phyloP scores from a whole-genome alignment of 2,329 filamentous ascomycete species.

The Colletotrichum sp. region DNA sequence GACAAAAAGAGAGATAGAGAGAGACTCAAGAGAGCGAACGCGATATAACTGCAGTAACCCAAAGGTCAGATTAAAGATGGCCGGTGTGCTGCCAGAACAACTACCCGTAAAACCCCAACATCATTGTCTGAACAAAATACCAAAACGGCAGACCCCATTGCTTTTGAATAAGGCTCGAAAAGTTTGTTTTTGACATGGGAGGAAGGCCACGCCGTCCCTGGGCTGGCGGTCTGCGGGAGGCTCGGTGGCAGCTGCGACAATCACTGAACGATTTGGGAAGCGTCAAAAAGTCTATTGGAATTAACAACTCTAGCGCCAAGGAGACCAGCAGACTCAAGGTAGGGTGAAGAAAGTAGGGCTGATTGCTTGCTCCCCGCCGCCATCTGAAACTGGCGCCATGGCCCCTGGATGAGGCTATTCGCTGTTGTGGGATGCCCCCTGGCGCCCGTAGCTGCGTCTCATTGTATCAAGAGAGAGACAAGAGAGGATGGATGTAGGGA shows the following conservation, averaged over 20 bases:
- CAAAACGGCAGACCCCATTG: background rate
- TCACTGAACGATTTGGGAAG: background rate
- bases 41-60: background rate
- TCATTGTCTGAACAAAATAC: no score
- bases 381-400: conserved; percentile 9
- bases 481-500: background rate
- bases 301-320: background rate
- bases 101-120: background rate
- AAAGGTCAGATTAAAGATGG: background rate
- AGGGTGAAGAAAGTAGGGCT: background rate
- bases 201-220: background rate
- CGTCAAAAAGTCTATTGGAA: conserved; percentile 8
- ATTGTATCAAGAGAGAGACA: background rate
- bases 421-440: background rate
- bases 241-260: conserved; percentile 5
- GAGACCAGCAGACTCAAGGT: background rate
- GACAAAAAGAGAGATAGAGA: background rate
- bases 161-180: background rate
- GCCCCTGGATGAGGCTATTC: background rate
- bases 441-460: background rate
- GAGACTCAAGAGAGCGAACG: background rate
- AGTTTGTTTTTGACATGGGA: background rate
- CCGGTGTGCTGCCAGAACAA: conserved; percentile 14
- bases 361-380: background rate
- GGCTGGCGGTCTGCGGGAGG: background rate